Conservation (phyloP, 345 rosid genomes). For the Hibiscus syriacus region DNA sequence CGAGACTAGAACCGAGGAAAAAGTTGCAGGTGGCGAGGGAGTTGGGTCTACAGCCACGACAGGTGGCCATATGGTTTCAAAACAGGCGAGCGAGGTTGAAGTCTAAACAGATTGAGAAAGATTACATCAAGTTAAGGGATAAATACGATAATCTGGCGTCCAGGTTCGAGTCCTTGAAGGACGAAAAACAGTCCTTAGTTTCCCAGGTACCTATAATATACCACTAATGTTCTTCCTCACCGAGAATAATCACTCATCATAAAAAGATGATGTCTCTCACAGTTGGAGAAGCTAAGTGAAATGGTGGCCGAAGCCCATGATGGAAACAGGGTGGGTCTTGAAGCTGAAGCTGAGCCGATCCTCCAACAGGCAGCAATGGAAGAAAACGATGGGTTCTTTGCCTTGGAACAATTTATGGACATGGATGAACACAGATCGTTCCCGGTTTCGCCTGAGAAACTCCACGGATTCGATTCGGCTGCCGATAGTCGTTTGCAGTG, state of each 20-base stretch:
- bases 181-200: conserved; percentile 48
- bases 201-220: conserved; percentile 40
- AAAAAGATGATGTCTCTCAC: too few species aligned
- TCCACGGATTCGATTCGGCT: too few species aligned
- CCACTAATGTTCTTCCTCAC: too few species aligned
- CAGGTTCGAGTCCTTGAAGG: conserved; percentile 41
- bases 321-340: background rate
- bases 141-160: conserved; percentile 44
- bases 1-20: conserved; percentile 62
- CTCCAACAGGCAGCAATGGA: background rate
- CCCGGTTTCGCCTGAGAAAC: background rate
- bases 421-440: background rate
- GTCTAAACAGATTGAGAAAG: conserved; percentile 60
- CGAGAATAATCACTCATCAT: too few species aligned
- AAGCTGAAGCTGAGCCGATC: background rate
- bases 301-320: conserved; percentile 13
- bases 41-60: conserved; percentile 74
- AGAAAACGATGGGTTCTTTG: background rate
- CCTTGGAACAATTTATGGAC: background rate
- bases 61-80: conserved; percentile 91
- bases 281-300: conserved; percentile 44
- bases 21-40: conserved; percentile 56
- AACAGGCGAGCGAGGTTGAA: conserved; percentile 88
- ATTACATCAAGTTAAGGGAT: conserved; percentile 39
- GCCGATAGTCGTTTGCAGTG: too few species aligned